Conservation (phyloP, 1,284 basidiomycete species). For the Fomitopsis betulina region DNA sequence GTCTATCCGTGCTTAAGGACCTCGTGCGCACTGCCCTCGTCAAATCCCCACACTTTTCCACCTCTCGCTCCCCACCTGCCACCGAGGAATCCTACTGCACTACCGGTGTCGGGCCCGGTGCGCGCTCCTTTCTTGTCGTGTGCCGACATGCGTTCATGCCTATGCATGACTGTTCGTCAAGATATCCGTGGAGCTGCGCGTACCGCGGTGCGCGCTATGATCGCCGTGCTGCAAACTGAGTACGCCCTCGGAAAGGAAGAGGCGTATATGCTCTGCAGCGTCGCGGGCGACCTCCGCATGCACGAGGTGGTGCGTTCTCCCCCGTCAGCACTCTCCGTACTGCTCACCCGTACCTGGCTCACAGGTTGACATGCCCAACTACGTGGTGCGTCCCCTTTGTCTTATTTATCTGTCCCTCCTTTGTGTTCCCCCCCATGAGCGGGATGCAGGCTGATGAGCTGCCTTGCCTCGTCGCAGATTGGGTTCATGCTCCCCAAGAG, state of each 20-base stretch:
- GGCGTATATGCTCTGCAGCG: slow-evolving; percentile 61
- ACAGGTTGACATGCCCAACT: too few species aligned
- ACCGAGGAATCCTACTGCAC: slow-evolving; percentile 50
- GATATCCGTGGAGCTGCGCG: slow-evolving; percentile 53
- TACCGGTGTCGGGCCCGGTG: slow-evolving; percentile 48
- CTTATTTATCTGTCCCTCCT: too few species aligned
- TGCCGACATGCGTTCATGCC: background rate
- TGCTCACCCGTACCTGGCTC: too few species aligned
- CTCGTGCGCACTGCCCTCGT: slow-evolving; percentile 50
- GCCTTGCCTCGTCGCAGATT: too few species aligned
- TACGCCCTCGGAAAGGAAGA: slow-evolving; percentile 37
- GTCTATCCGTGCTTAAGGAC: slow-evolving; percentile 52
- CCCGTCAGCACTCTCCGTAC: too few species aligned
- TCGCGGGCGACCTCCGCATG: slow-evolving; percentile 53
- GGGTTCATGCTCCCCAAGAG: too few species aligned
- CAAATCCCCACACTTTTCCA: slow-evolving; percentile 52
- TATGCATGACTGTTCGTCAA: slow-evolving; percentile 7
- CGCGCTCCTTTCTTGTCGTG: background rate
- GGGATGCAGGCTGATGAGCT: too few species aligned
- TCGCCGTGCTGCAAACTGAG: slow-evolving; percentile 41
- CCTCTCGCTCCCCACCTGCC: slow-evolving; percentile 17
- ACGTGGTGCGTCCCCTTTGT: too few species aligned
- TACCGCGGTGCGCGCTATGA: slow-evolving; percentile 53
- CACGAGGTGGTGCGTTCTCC: slow-evolving; percentile 52
- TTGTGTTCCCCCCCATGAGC: too few species aligned